Base-by-base conservation (phyloP, 1,284 basidiomycete genomes). In the Puccinia novopanici region DNA sequence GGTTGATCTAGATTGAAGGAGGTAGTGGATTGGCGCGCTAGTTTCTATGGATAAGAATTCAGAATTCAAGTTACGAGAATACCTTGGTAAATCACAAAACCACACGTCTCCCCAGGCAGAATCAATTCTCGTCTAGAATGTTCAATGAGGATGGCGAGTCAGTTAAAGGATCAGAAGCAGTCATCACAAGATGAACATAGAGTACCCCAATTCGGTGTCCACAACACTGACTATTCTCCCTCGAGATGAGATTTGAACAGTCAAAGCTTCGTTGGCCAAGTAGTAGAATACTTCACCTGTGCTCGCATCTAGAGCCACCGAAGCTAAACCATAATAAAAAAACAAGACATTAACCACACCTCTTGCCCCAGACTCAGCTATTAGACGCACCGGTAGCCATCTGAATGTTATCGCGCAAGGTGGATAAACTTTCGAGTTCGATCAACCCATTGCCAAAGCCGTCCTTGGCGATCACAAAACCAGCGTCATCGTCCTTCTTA, bases 81-180 rank as follows among this genome's bases (percentile, higher is more conserved):
- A 85, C 87, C 83, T 67, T 96, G 91, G 86, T 95, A 96, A 81
- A 97, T 92, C 61, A 95, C 90, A 79, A 98, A 86, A 13, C 95
- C 95, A 72, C 92, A 94, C 3, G 91, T 92, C 81, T 89, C 85
- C 10, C 92, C 93, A 68, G 90, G 87, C 0, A 89, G 85, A 79
- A 98, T 90, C 13, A 98, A 88, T 85, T 97, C 94, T 45, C 93
- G 92, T 17, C 92, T 92, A 81, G 61, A 73, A 17, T 50, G 9
- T 24, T 19, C 48, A 9, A 48, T 65, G 34, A 52, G 50, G 5
- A 65, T 30, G 19, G 42, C 19, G 34, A 52, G n/a, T 75, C 27
- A 63, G 57, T 65, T 24, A 40, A 40, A 54, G 17, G 45, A 59
- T 42, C n/a, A 81, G 63, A 3, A 54, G 42, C 10, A 75, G 59